Conservation (phyloP, 2,329 filamentous ascomycete species). For the Pestalotiopsis sp. region DNA sequence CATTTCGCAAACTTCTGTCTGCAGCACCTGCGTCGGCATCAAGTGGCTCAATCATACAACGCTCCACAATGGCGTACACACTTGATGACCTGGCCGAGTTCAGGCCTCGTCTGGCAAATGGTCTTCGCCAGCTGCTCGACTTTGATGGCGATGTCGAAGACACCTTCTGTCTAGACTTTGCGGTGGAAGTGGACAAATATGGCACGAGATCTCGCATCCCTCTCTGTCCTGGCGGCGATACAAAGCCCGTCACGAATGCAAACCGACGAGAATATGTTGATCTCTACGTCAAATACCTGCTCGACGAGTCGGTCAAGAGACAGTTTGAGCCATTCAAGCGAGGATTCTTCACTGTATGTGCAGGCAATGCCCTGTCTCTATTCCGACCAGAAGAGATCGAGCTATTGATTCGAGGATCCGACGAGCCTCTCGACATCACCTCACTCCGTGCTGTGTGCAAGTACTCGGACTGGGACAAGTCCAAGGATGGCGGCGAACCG, state of each 20-base stretch:
- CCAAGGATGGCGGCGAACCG: slow-evolving; percentile 41
- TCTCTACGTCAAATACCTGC: slow-evolving; percentile 76
- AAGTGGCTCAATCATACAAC: slow-evolving; percentile 57
- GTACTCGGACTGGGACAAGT: slow-evolving; percentile 74
- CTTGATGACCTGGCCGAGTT: slow-evolving; percentile 84
- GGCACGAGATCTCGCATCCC: slow-evolving; percentile 68
- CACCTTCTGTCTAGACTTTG: slow-evolving; percentile 82
- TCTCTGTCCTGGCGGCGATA: slow-evolving; percentile 74
- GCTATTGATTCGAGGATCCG: slow-evolving; percentile 80
- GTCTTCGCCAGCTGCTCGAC: slow-evolving; percentile 75
- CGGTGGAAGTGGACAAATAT: slow-evolving; percentile 76
- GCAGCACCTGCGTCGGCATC: slow-evolving; percentile 67
- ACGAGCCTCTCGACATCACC: slow-evolving; percentile 78
- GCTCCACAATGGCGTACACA: slow-evolving; percentile 70
- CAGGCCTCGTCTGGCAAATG: slow-evolving; percentile 73
- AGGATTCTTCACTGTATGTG: slow-evolving; percentile 90
- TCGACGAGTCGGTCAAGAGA: slow-evolving; percentile 75
- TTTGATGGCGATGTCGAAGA: slow-evolving; percentile 83
- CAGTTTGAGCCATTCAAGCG: slow-evolving; percentile 95
- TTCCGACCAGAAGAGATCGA: slow-evolving; percentile 93
- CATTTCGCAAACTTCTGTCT: slow-evolving; percentile 83
- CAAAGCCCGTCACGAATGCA: slow-evolving; percentile 75
- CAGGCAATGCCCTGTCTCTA: slow-evolving; percentile 82
- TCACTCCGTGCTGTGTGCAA: slow-evolving; percentile 75
- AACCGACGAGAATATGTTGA: slow-evolving; percentile 89